A percentile compares a stretch with the other conserved stretches of the same genome.
These are phyloP conservation scores for Plantago major DNA, from an alignment of 257 asterid species.

Conservation along the genomic window DNA sequence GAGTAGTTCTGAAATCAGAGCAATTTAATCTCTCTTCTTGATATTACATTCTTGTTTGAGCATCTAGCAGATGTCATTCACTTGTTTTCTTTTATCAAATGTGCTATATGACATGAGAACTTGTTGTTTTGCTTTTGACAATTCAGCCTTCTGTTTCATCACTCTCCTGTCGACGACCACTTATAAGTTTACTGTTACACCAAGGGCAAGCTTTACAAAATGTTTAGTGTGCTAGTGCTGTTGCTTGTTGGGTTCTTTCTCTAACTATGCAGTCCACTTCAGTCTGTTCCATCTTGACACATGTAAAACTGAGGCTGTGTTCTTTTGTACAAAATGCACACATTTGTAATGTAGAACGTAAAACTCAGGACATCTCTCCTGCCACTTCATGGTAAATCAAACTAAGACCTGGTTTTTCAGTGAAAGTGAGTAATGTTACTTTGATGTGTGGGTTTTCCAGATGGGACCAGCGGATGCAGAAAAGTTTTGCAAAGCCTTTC, in stretches of 20 bases:
- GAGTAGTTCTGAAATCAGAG: too few species aligned
- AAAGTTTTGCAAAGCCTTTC: constrained; percentile 63
- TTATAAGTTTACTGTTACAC: too few species aligned
- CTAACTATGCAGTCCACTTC: too few species aligned
- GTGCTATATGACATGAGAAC: too few species aligned
- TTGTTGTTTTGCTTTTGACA: too few species aligned
- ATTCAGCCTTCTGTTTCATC: too few species aligned
- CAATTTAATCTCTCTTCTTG: neutral
- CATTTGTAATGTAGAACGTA: neutral
- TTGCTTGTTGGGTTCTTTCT: neutral
- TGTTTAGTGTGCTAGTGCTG: neutral
- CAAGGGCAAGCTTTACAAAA: neutral
- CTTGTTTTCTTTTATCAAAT: too few species aligned
- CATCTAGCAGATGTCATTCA: too few species aligned
- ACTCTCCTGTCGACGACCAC: too few species aligned
- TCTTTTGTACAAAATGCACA: constrained; percentile 8
- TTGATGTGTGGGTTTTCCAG: constrained; percentile 27
- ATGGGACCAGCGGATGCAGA: constrained; percentile 74
- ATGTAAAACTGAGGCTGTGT: too few species aligned
- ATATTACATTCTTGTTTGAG: neutral
- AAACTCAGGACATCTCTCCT: neutral
- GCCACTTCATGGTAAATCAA: neutral
- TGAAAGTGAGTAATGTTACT: constrained; percentile 5
- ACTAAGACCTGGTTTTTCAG: neutral
- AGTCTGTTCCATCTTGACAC: too few species aligned